Evolutionary conservation across 1,139 yeast species (phyloP).

Genomic region (Nakaseomyces nivariensis): DNA sequence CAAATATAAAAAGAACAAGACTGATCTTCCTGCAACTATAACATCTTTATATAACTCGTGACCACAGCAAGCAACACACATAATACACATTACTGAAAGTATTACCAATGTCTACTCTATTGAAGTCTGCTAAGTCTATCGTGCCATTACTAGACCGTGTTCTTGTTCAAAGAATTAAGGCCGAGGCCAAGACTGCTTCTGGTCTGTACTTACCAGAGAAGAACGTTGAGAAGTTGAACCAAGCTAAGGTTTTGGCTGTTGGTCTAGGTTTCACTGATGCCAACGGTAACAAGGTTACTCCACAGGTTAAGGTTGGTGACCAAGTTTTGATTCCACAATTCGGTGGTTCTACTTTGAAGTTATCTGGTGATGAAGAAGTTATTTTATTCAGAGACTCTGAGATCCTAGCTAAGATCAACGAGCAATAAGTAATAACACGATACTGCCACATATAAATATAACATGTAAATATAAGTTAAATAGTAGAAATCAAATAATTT

Average conservation of each 20-base stretch:
- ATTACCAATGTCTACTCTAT: slow-evolving; percentile 40
- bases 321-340: slow-evolving; percentile 85
- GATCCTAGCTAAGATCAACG: slow-evolving; percentile 80
- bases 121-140: slow-evolving; percentile 80
- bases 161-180: slow-evolving; percentile 87
- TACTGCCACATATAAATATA: neutral
- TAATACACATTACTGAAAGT: neutral
- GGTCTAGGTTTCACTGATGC: slow-evolving; percentile 72
- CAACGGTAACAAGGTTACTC: slow-evolving; percentile 61
- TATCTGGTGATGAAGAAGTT: slow-evolving; percentile 65
- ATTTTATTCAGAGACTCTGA: slow-evolving; percentile 81
- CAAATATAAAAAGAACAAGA: too few relatives aligned
- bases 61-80: neutral
- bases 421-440: slow-evolving; percentile 11
- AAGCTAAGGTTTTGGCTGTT: slow-evolving; percentile 69
- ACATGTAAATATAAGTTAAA: neutral
- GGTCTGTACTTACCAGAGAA: slow-evolving; percentile 96
- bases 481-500: neutral
- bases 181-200: slow-evolving; percentile 83
- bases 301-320: slow-evolving; percentile 80
- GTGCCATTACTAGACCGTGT: slow-evolving; percentile 93
- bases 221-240: slow-evolving; percentile 86
- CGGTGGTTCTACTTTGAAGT: slow-evolving; percentile 80
- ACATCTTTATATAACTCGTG: neutral
- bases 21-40: too few relatives aligned